Evolutionary conservation across 176 grass and related monocot species (phyloP).

Genomic region (Rhynchospora breviuscula): DNA sequence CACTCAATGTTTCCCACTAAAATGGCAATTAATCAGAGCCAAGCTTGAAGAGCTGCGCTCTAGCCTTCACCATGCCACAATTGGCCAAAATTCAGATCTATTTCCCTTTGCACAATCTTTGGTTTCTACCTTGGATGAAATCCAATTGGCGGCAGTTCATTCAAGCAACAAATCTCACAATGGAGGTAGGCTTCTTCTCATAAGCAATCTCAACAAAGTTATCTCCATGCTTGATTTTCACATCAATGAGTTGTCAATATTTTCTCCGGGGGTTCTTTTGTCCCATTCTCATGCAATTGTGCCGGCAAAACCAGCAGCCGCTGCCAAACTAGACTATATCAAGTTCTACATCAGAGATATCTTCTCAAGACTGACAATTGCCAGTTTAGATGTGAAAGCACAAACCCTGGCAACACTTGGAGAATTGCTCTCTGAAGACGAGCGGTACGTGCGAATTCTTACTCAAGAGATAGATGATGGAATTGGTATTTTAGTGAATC

Average conservation of each 20-base stretch:
- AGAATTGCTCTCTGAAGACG: conserved; percentile 60
- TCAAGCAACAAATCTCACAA: conserved; percentile 52
- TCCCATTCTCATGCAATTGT: conserved; percentile 51
- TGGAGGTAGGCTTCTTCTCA: conserved; percentile 64
- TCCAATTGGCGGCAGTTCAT: conserved; percentile 29
- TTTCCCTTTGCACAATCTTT: conserved; percentile 32
- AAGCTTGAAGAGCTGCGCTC: conserved; percentile 59
- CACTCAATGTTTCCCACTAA: conserved; percentile 47
- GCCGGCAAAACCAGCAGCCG: conserved; percentile 34
- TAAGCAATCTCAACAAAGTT: conserved; percentile 60
- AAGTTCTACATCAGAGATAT: conserved; percentile 72
- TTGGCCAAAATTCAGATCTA: conserved; percentile 11
- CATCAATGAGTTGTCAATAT: conserved; percentile 38
- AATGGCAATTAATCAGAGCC: conserved; percentile 76
- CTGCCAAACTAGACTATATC: conserved; percentile 50
- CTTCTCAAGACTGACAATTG: conserved; percentile 67
- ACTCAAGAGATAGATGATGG: conserved; percentile 49
- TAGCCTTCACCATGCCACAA: conserved; percentile 22
- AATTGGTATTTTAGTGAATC: conserved; percentile 49
- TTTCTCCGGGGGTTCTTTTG: conserved; percentile 17
- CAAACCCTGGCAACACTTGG: conserved; percentile 48
- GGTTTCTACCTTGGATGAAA: conserved; percentile 34
- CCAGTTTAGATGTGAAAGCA: conserved; percentile 32
- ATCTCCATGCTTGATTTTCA: conserved; percentile 55
- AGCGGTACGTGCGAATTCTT: conserved; percentile 43